These are phyloP conservation scores for Rhodotorula taiwanensis DNA, from an alignment of 768 basidiomycete genomes.

Conservation along the genomic window DNA sequence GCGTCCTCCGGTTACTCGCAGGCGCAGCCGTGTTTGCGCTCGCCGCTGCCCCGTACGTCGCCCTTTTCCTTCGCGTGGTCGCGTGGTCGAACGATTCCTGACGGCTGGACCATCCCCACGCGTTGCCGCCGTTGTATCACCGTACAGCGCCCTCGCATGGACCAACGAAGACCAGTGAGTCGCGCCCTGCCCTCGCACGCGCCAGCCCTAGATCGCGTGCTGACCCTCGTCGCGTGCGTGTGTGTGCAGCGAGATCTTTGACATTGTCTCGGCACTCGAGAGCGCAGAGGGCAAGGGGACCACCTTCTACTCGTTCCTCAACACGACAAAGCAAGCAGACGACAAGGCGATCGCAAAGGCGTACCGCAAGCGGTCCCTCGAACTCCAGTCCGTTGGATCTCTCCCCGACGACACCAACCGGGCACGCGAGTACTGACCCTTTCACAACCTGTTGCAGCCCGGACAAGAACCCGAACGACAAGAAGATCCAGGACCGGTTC, in stretches of 20 bases:
- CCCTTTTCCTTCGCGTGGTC: neutral
- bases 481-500: constrained; percentile 68
- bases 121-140: neutral
- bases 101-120: no score
- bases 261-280: constrained; percentile 40
- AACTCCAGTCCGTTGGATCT: constrained; percentile 76
- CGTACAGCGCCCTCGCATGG: constrained; percentile 32
- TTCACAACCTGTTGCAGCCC: constrained; percentile 55
- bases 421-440: neutral
- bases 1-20: neutral
- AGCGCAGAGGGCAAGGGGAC: constrained; percentile 63
- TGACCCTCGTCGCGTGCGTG: neutral
- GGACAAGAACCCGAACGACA: constrained; percentile 86
- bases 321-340: constrained; percentile 65
- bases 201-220: neutral
- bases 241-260: constrained; percentile 38
- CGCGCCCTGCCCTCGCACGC: neutral
- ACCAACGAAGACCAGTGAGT: constrained; percentile 38
- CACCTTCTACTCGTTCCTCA: constrained; percentile 93
- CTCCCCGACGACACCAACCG: neutral
- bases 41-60: constrained; percentile 8
- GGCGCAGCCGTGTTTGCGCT: constrained; percentile 3
- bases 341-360: constrained; percentile 75
- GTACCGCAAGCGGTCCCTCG: constrained; percentile 82
- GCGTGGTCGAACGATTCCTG: no score